Evolutionary conservation across 2,329 filamentous ascomycete genomes (phyloP).

Genomic region (Paecilomyces formosus): DNA sequence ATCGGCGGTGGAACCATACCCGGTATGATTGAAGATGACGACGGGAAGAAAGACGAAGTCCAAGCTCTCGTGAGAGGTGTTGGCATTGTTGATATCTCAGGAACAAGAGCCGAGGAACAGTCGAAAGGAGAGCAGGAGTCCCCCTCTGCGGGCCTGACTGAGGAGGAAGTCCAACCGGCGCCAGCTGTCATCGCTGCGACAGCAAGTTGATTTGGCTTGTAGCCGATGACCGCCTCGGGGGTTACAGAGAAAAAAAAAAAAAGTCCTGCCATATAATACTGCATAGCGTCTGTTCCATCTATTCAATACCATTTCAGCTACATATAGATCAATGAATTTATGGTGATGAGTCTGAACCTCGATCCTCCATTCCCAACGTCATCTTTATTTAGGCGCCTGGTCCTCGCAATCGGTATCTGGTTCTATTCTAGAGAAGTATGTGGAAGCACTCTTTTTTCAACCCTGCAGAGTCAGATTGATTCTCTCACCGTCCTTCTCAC

Average conservation of each 20-base stretch:
- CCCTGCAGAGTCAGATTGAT: not conserved
- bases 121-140: not conserved
- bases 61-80: slow-evolving; percentile 27
- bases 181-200: not conserved
- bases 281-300: not conserved
- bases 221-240: not conserved
- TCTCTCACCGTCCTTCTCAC: slow-evolving; percentile 1
- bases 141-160: not conserved
- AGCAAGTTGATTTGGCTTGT: not conserved
- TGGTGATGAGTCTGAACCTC: not conserved
- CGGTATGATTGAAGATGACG: slow-evolving; percentile 14
- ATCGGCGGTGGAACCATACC: slow-evolving; percentile 28
- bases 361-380: not conserved
- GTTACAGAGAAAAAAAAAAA: not conserved
- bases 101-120: slow-evolving; percentile 4
- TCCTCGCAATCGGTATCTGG: not conserved
- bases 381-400: not conserved
- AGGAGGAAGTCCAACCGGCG: not conserved
- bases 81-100: slow-evolving; percentile 25
- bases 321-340: not conserved
- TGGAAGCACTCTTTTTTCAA: not conserved
- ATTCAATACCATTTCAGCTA: not conserved
- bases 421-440: not conserved
- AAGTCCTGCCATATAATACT: not conserved
- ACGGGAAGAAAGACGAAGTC: slow-evolving; percentile 10